phyloP scores from a whole-genome alignment of 495 filamentous ascomycete species.

The Clohesyomyces aquaticus region DNA sequence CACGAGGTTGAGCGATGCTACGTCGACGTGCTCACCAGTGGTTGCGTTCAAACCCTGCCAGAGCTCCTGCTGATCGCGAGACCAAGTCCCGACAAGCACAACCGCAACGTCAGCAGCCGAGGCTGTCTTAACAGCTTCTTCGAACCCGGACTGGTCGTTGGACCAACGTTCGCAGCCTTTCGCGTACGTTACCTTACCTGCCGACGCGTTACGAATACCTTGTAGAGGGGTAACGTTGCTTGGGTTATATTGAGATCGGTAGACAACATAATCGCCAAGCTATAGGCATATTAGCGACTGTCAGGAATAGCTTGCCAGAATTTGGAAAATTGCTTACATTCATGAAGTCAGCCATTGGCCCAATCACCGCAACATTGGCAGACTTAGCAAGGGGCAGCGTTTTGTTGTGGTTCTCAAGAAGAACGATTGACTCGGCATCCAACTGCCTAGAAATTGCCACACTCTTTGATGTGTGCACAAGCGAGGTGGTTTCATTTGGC shows the following conservation, averaged over 20 bases:
- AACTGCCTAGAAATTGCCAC: constrained; percentile 67
- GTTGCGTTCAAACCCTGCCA: constrained; percentile 71
- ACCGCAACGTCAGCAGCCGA: constrained; percentile 69
- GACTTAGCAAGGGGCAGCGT: constrained; percentile 66
- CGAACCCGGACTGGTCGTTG: constrained; percentile 64
- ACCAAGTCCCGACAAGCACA: constrained; percentile 74
- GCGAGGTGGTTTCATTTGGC: constrained; percentile 53
- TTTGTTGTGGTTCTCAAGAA: constrained; percentile 74
- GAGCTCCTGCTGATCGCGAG: constrained; percentile 68
- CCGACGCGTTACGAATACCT: constrained; percentile 61
- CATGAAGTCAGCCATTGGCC: constrained; percentile 72
- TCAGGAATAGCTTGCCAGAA: not conserved
- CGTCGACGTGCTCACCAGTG: constrained; percentile 73
- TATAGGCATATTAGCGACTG: constrained; percentile 47
- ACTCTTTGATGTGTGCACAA: constrained; percentile 68
- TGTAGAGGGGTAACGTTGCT: constrained; percentile 66
- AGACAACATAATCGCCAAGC: constrained; percentile 67
- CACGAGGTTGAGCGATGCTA: constrained; percentile 63
- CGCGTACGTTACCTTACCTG: constrained; percentile 64
- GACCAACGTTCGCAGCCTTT: constrained; percentile 76
- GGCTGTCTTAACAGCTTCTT: constrained; percentile 64
- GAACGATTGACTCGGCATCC: constrained; percentile 72
- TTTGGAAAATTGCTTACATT: constrained; percentile 54
- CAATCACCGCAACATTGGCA: constrained; percentile 70
- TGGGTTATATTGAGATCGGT: constrained; percentile 57